phyloP scores from a whole-genome alignment of 805 yeast species.

The Nematodospora valgi region DNA sequence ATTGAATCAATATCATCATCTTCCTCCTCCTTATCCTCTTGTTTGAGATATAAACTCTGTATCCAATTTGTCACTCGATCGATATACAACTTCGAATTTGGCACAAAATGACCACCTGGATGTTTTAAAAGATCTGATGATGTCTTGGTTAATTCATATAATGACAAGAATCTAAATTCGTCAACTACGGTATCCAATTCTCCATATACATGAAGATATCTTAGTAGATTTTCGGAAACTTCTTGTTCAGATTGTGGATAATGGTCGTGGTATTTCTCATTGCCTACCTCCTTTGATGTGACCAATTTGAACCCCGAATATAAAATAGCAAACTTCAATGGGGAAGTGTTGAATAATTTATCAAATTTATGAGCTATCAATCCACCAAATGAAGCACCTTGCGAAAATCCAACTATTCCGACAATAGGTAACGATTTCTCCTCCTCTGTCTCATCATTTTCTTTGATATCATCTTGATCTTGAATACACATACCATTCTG shows the following conservation, averaged over 20 bases:
- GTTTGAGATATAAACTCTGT: slow-evolving; percentile 13
- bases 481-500: slow-evolving; percentile 49
- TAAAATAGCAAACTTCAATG: slow-evolving; percentile 67
- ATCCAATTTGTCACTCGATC: slow-evolving; percentile 43
- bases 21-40: slow-evolving; percentile 11
- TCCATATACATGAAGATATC: slow-evolving; percentile 73
- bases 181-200: slow-evolving; percentile 84
- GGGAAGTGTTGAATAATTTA: slow-evolving; percentile 43
- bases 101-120: slow-evolving; percentile 97
- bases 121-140: slow-evolving; percentile 65
- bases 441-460: slow-evolving; percentile 17
- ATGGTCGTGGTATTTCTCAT: slow-evolving; percentile 20
- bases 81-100: slow-evolving; percentile 62
- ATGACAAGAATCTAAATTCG: slow-evolving; percentile 60
- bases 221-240: slow-evolving; percentile 21
- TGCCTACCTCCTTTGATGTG: slow-evolving; percentile 21
- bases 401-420: slow-evolving; percentile 89
- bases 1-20: slow-evolving; percentile 28
- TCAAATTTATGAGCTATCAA: slow-evolving; percentile 60
- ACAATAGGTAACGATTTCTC: slow-evolving; percentile 56
- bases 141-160: slow-evolving; percentile 42
- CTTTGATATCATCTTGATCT: slow-evolving; percentile 24
- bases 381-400: slow-evolving; percentile 89
- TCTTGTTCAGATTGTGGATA: slow-evolving; percentile 23
- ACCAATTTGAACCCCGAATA: slow-evolving; percentile 61